Conservation (phyloP, 108 stramenopile species). For the Nitzschia sp. region DNA sequence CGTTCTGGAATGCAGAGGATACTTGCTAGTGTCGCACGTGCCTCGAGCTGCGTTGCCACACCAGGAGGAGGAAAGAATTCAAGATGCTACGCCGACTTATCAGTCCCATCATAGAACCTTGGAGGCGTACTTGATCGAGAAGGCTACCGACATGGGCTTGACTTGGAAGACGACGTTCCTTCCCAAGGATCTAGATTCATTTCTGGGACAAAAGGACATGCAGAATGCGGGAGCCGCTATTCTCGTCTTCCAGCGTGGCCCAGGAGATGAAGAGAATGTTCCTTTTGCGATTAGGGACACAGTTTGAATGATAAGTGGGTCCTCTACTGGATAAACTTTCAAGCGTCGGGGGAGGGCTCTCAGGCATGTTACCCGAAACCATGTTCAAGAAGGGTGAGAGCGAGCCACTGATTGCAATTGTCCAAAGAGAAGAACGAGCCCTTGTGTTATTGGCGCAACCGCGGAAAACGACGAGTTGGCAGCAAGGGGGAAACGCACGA, state of each 20-base stretch:
- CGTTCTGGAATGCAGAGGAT: constrained; percentile 1
- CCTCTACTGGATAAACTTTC: neutral
- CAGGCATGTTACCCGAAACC: neutral
- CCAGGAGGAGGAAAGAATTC: neutral
- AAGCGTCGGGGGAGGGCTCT: neutral
- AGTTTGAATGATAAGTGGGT: neutral
- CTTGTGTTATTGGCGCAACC: no score
- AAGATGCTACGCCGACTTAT: neutral
- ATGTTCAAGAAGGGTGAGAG: neutral
- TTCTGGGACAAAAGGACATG: constrained; percentile 12
- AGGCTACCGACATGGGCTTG: constrained; percentile 15
- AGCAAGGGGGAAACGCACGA: no score
- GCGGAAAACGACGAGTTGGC: no score
- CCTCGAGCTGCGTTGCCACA: constrained; percentile 49
- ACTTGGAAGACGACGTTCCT: neutral
- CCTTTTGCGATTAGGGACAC: neutral
- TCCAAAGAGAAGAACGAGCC: no score
- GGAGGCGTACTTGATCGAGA: constrained; percentile 33
- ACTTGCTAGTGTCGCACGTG: constrained; percentile 65
- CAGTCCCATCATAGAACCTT: neutral
- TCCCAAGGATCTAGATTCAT: constrained; percentile 11
- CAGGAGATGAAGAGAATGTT: neutral
- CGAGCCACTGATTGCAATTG: no score
- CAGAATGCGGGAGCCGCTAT: constrained; percentile 34
- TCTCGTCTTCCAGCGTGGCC: constrained; percentile 39